Conservation (phyloP, 441 rosid species). For the Mallotus repandus region DNA sequence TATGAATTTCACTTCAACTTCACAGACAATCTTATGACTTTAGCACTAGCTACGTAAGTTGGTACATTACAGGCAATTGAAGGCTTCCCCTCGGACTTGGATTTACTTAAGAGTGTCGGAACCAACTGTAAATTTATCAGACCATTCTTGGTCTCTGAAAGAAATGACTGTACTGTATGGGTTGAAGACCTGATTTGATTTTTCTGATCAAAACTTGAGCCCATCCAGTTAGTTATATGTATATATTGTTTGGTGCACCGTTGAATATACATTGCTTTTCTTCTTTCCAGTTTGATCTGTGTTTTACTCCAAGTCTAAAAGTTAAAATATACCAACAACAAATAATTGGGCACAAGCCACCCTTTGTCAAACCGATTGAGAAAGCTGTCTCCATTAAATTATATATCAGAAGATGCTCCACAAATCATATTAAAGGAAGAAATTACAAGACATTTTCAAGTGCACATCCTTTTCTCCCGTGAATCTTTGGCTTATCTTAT, state of each 20-base stretch:
- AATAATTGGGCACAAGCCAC: not conserved
- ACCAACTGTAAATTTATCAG: too few relatives aligned
- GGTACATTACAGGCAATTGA: too few relatives aligned
- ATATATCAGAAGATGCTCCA: too few relatives aligned
- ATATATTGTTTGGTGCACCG: not conserved
- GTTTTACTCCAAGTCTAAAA: not conserved
- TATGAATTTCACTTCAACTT: too few relatives aligned
- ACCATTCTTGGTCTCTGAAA: not conserved
- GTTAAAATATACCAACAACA: not conserved
- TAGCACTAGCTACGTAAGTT: too few relatives aligned
- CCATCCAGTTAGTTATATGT: not conserved
- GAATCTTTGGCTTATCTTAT: slow-evolving; percentile 8
- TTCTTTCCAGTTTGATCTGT: slow-evolving; percentile 10
- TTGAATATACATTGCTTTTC: not conserved
- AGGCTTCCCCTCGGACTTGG: too few relatives aligned
- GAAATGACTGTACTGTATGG: not conserved
- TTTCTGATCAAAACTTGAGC: too few relatives aligned
- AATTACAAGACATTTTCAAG: slow-evolving; percentile 21
- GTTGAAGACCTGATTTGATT: not conserved
- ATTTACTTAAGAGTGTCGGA: too few relatives aligned
- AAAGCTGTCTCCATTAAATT: not conserved
- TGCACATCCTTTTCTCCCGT: slow-evolving; percentile 27
- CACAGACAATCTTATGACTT: too few relatives aligned
- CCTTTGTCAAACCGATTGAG: slow-evolving; percentile 2
- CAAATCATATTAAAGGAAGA: too few relatives aligned